A percentile compares a stretch with the other conserved stretches of the same genome.
Conservation (phyloP, 257 asterid species). For the Parsonsia alboflavescens region DNA sequence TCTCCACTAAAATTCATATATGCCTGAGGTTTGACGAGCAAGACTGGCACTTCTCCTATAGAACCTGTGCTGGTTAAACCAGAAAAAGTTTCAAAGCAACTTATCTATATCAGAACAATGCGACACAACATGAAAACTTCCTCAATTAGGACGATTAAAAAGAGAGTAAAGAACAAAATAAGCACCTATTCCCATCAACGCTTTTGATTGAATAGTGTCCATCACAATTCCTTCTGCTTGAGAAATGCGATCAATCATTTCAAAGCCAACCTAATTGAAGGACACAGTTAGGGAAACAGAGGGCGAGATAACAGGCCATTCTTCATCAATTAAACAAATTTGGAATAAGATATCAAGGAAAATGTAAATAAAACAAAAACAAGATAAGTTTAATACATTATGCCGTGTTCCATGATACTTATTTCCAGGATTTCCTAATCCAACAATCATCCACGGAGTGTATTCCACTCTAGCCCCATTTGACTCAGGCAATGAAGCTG, state of each 20-base stretch:
- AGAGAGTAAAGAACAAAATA: neutral
- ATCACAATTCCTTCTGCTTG: slow-evolving; percentile 67
- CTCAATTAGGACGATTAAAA: neutral
- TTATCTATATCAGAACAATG: neutral
- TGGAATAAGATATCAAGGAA: neutral
- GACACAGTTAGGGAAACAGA: neutral
- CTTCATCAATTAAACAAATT: neutral
- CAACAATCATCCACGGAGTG: slow-evolving; percentile 98
- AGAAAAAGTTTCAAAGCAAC: slow-evolving; percentile 2
- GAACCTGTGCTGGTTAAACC: slow-evolving; percentile 55
- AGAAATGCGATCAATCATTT: slow-evolving; percentile 81
- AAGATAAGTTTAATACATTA: slow-evolving; percentile 44
- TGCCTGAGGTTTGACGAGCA: slow-evolving; percentile 88
- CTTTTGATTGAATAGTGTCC: slow-evolving; percentile 90
- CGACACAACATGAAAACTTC: neutral
- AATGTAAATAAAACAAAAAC: neutral
- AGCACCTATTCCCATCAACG: slow-evolving; percentile 90
- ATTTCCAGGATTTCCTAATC: slow-evolving; percentile 96
- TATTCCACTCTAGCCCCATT: slow-evolving; percentile 63
- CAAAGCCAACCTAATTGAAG: slow-evolving; percentile 59
- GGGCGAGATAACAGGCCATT: neutral
- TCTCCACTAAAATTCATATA: slow-evolving; percentile 97
- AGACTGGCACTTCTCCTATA: slow-evolving; percentile 77
- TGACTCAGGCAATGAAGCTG: slow-evolving; percentile 48
- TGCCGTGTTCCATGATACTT: slow-evolving; percentile 97